Percentiles rank a stretch among this genome's conserved stretches.
These are phyloP conservation scores for Ogataea zsoltii DNA, from an alignment of 805 yeast genomes.

Conservation along the genomic window DNA sequence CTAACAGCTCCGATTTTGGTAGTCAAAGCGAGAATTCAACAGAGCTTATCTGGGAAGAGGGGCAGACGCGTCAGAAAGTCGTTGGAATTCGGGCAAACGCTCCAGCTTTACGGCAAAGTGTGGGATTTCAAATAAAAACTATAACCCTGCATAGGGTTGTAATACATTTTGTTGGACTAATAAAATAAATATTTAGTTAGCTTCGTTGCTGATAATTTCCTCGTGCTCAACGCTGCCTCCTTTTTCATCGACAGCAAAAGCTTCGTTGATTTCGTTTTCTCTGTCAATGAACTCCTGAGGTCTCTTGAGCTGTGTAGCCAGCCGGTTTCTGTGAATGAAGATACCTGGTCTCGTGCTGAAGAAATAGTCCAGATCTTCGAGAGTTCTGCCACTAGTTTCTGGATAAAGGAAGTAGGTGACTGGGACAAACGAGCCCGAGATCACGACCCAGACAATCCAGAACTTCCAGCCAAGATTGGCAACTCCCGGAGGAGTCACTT, in stretches of 20 bases:
- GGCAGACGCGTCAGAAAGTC: too few species aligned
- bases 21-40: too few species aligned
- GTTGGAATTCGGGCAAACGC: too few species aligned
- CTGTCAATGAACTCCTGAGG: conserved; percentile 17
- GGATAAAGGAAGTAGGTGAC: conserved; percentile 40
- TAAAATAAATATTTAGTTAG: too few species aligned
- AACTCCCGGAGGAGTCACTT: conserved; percentile 16
- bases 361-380: conserved; percentile 38
- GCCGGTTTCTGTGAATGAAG: conserved; percentile 9
- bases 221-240: conserved; percentile 4
- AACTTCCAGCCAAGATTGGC: conserved; percentile 17
- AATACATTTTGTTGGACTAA: too few species aligned
- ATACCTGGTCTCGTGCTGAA: conserved; percentile 12
- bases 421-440: conserved; percentile 14
- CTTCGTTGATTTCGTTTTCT: conserved; percentile 10
- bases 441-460: conserved; percentile 18
- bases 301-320: conserved; percentile 12
- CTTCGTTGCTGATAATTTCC: background rate
- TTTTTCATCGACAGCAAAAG: background rate
- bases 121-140: too few species aligned
- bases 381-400: conserved; percentile 46
- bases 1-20: too few species aligned
- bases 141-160: too few species aligned
- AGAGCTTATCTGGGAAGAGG: too few species aligned
- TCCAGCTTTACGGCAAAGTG: too few species aligned